A percentile compares a stretch with the other conserved stretches of the same genome.
Conservation (phyloP, 2,329 filamentous ascomycete species). For the Shiraia sp. region DNA sequence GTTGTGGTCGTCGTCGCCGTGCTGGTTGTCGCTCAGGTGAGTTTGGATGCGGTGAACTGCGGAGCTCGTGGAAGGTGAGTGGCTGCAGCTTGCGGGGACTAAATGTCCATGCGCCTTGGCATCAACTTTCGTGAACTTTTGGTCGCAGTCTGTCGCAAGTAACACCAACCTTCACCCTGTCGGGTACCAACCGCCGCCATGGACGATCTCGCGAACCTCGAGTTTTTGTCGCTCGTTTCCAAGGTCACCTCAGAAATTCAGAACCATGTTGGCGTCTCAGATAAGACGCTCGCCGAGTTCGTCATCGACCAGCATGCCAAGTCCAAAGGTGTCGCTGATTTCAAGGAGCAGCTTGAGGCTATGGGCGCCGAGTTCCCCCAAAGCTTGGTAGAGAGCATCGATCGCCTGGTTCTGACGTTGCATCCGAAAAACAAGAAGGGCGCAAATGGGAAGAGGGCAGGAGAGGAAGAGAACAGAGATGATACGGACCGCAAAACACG, state of each 20-base stretch:
- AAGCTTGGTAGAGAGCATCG: slow-evolving; percentile 87
- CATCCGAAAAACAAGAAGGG: slow-evolving; percentile 80
- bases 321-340: slow-evolving; percentile 70
- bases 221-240: slow-evolving; percentile 90
- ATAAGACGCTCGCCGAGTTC: slow-evolving; percentile 96
- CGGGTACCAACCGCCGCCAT: slow-evolving; percentile 52
- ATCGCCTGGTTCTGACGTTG: slow-evolving; percentile 84
- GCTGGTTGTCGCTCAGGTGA: slow-evolving; percentile 1
- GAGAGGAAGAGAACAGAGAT: slow-evolving; percentile 54
- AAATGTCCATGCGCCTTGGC: neutral
- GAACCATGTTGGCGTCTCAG: slow-evolving; percentile 87
- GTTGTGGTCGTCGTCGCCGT: slow-evolving; percentile 4
- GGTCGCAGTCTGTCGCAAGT: neutral
- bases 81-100: slow-evolving; percentile 15
- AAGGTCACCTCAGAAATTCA: slow-evolving; percentile 93
- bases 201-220: slow-evolving; percentile 90
- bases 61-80: slow-evolving; percentile 23
- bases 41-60: slow-evolving; percentile 8
- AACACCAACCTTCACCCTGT: slow-evolving; percentile 5
- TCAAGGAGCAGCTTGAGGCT: slow-evolving; percentile 73
- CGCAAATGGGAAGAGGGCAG: slow-evolving; percentile 38
- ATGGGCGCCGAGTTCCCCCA: slow-evolving; percentile 83
- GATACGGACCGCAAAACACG: slow-evolving; percentile 72
- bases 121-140: slow-evolving; percentile 8
- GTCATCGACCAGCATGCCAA: slow-evolving; percentile 87